These are phyloP conservation scores for Rhodocollybia butyracea DNA, from an alignment of 768 basidiomycete species.

Conservation along the genomic window DNA sequence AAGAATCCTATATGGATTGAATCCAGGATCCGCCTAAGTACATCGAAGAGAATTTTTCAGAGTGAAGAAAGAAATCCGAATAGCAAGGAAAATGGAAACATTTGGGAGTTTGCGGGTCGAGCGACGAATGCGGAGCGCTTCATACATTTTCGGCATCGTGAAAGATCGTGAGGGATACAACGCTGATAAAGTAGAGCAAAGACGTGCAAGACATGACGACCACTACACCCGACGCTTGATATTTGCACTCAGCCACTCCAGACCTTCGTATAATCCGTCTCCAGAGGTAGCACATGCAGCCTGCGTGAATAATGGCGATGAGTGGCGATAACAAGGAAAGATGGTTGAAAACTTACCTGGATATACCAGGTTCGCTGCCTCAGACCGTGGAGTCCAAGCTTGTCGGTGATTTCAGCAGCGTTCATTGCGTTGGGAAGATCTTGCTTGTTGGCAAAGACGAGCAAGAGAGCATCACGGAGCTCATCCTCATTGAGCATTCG, in stretches of 20 bases:
- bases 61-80: slow-evolving; percentile 14
- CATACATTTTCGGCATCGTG: slow-evolving; percentile 56
- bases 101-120: slow-evolving; percentile 30
- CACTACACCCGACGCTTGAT: slow-evolving; percentile 80
- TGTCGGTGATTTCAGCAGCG: slow-evolving; percentile 98
- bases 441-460: slow-evolving; percentile 99
- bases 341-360: slow-evolving; percentile 53
- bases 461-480: slow-evolving; percentile 94
- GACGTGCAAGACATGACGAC: slow-evolving; percentile 26
- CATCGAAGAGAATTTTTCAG: slow-evolving; percentile 12
- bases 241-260: slow-evolving; percentile 94
- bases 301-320: slow-evolving; percentile 34
- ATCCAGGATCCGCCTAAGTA: slow-evolving; percentile 4
- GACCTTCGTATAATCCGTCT: slow-evolving; percentile 97
- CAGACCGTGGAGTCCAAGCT: slow-evolving; percentile 96
- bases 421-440: slow-evolving; percentile 99
- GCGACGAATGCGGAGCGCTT: slow-evolving; percentile 39
- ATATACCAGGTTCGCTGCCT: slow-evolving; percentile 99
- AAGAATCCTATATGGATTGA: not conserved
- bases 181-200: slow-evolving; percentile 44
- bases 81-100: slow-evolving; percentile 22
- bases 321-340: slow-evolving; percentile 3
- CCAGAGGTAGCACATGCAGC: slow-evolving; percentile 98
- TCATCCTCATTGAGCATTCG: slow-evolving; percentile 99
- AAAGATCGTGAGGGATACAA: slow-evolving; percentile 56